Percentiles rank a stretch among this genome's conserved stretches.
These are phyloP conservation scores for Jaltomata sinuosa DNA, from an alignment of 257 asterid species.

Conservation along the genomic window DNA sequence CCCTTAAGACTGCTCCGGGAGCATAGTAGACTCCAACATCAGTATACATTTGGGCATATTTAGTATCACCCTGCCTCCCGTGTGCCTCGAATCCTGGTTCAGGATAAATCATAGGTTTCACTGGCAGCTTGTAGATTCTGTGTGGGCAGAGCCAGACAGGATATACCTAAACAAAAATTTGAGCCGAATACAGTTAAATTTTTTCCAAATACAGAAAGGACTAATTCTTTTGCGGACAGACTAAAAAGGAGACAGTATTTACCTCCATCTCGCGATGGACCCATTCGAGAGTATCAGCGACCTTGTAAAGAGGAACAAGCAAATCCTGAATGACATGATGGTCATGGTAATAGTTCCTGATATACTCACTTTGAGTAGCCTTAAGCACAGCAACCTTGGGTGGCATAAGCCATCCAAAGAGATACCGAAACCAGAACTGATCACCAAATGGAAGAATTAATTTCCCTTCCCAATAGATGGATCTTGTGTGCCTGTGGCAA, in stretches of 20 bases:
- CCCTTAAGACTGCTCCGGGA: background rate
- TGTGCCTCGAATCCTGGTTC: background rate
- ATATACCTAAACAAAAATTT: background rate
- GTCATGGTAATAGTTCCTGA: background rate
- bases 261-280: background rate
- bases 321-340: background rate
- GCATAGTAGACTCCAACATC: background rate
- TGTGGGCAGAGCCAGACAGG: background rate
- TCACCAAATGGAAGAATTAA: background rate
- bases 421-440: background rate
- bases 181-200: background rate
- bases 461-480: background rate
- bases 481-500: background rate
- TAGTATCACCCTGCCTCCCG: background rate
- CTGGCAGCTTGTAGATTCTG: background rate
- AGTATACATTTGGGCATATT: background rate
- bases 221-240: background rate
- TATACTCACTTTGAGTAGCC: background rate
- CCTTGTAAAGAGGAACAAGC: background rate
- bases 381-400: background rate
- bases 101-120: background rate
- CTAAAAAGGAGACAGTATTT: background rate
- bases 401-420: background rate
- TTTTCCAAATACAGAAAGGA: background rate
- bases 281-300: background rate